These are phyloP conservation scores for Bretschneidera sinensis DNA, from an alignment of 345 rosid species.

Conservation along the genomic window DNA sequence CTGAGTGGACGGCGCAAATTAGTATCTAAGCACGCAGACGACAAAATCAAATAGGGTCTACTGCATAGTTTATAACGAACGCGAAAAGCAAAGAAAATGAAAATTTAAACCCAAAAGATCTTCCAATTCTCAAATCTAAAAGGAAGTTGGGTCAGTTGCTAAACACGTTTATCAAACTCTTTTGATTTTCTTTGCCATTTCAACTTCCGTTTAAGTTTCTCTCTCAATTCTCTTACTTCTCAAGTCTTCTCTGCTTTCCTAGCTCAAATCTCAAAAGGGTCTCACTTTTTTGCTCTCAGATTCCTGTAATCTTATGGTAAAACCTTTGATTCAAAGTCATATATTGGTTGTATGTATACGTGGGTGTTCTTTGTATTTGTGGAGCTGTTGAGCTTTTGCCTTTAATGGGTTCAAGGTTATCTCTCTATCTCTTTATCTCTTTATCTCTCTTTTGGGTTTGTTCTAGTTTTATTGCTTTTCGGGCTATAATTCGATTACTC, in stretches of 20 bases:
- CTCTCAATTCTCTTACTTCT: not conserved
- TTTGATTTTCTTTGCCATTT: not conserved
- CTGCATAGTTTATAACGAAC: not conserved
- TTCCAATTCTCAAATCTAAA: not conserved
- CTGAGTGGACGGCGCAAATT: not conserved
- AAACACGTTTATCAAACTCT: not conserved
- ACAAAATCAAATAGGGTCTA: not conserved
- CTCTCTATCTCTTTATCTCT: not conserved
- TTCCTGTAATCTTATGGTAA: not conserved
- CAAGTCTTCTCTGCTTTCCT: conserved; percentile 5
- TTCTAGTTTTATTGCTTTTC: not conserved
- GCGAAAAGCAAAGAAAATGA: not conserved
- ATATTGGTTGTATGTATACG: not conserved
- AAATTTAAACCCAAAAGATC: too few species aligned
- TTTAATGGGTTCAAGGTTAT: conserved; percentile 37
- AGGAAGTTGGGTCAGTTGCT: not conserved
- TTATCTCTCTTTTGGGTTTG: not conserved
- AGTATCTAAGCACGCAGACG: not conserved
- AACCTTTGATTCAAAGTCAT: not conserved
- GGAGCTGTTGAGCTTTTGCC: conserved; percentile 14
- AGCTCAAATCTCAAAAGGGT: conserved; percentile 18
- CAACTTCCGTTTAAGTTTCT: not conserved
- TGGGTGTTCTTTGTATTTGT: conserved; percentile 1
- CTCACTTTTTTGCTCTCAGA: not conserved
- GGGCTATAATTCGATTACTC: not conserved